phyloP scores from a whole-genome alignment of 2,329 filamentous ascomycete species.

The Blastomyces percursus region DNA sequence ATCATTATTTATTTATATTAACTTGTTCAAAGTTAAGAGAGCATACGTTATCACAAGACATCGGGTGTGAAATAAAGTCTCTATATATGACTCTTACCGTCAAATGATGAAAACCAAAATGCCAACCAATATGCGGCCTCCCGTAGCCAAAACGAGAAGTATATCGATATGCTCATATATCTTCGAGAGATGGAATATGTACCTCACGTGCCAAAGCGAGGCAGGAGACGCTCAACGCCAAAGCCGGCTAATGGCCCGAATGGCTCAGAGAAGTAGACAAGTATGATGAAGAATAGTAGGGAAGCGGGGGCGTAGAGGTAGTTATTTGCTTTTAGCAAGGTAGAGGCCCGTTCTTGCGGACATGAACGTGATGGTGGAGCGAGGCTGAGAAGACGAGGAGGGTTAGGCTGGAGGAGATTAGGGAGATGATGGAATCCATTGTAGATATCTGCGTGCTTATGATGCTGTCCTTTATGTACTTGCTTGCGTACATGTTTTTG shows the following conservation, averaged over 20 bases:
- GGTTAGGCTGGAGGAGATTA: background rate
- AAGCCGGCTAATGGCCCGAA: background rate
- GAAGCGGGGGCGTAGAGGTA: conserved; percentile 14
- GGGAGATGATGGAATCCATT: background rate
- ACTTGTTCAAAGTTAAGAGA: background rate
- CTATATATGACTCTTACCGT: conserved; percentile 8
- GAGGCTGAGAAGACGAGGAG: conserved; percentile 13
- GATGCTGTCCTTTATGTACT: background rate
- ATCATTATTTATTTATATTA: background rate
- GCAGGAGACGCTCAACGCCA: background rate
- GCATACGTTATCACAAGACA: background rate
- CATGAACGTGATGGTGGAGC: conserved; percentile 9
- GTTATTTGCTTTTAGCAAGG: conserved; percentile 12
- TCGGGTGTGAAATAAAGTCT: background rate
- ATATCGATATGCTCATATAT: conserved; percentile 26
- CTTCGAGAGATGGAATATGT: conserved; percentile 22
- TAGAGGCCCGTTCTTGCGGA: conserved; percentile 11
- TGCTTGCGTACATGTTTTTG: too few relatives aligned
- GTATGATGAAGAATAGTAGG: conserved; percentile 8
- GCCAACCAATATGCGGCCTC: conserved; percentile 18
- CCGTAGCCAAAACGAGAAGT: conserved; percentile 21
- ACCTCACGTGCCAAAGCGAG: conserved; percentile 6
- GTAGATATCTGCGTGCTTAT: background rate
- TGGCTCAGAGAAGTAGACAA: background rate
- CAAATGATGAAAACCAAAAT: conserved; percentile 25